These are phyloP conservation scores for Alternaria conjuncta DNA, from an alignment of 2,329 filamentous ascomycete genomes.

Conservation along the genomic window DNA sequence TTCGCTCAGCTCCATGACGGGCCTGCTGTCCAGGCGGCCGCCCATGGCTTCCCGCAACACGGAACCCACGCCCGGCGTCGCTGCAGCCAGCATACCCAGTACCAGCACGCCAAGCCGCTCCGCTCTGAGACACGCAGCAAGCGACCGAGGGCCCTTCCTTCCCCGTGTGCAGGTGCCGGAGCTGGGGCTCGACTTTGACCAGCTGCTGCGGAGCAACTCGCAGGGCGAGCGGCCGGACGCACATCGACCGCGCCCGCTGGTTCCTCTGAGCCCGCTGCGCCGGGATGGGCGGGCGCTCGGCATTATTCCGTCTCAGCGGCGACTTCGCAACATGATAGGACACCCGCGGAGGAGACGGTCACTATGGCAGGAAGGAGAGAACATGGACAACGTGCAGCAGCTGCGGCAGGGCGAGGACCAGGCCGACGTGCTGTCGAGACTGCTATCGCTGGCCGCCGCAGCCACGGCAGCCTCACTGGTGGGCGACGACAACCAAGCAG, in stretches of 20 bases:
- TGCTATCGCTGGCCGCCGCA: slow-evolving; percentile 68
- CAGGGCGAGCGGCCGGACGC: slow-evolving; percentile 25
- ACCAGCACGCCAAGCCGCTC: slow-evolving; percentile 26
- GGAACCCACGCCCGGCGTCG: slow-evolving; percentile 19
- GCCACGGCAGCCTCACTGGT: slow-evolving; percentile 70
- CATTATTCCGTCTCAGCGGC: slow-evolving; percentile 45
- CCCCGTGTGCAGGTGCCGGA: slow-evolving; percentile 45
- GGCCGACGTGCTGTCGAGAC: slow-evolving; percentile 65
- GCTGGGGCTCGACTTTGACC: slow-evolving; percentile 49
- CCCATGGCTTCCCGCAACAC: slow-evolving; percentile 26
- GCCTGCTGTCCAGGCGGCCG: slow-evolving; percentile 38
- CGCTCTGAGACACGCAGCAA: slow-evolving; percentile 27
- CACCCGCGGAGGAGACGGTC: slow-evolving; percentile 60
- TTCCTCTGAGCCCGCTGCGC: slow-evolving; percentile 28
- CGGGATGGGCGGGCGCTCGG: slow-evolving; percentile 44
- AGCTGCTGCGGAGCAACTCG: slow-evolving; percentile 29
- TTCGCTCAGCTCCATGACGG: slow-evolving; percentile 44
- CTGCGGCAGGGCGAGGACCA: slow-evolving; percentile 65
- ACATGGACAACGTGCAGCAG: slow-evolving; percentile 35
- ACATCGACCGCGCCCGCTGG: slow-evolving; percentile 24
- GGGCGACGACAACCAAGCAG: slow-evolving; percentile 62
- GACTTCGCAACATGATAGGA: slow-evolving; percentile 52
- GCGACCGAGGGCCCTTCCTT: slow-evolving; percentile 41
- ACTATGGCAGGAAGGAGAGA: slow-evolving; percentile 45
- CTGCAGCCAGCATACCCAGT: slow-evolving; percentile 22